Evolutionary conservation across 2,329 filamentous ascomycete species (phyloP), one percentile per base, ranked within the genome.

Genomic region (Paracoccidioides lutzii): DNA sequence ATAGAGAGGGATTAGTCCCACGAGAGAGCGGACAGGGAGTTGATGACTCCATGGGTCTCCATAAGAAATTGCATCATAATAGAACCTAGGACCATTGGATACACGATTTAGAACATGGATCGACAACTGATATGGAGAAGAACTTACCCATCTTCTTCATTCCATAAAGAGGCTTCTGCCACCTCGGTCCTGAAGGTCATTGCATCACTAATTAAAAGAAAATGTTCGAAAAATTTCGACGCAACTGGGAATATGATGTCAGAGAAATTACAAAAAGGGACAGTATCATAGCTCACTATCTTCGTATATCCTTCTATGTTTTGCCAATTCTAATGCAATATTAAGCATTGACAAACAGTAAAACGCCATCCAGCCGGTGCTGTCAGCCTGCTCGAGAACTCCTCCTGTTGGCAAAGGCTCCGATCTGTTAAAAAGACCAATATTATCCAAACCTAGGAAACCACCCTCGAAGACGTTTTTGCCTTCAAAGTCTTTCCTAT

Each of bases 331-430:
- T 10, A 97, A 80, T 12, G 90, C 85, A 66, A 97, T 97, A 73
- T 97, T 97, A 66, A 97, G 79, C 91, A 97, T 97, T 74, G 84
- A 90, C 59, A 97, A 75, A 66, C 87, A 95, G 76, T 95, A 97
- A 71, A 97, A 97, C 8, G 88, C 91, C 91, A 97, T 97, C 91
- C 91, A 97, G 37, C 91, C 91, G 8, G 91, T 97, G 69, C 90
- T 95, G 76, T 97, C 91, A 15, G 93, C 93, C 74, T 97, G 91
- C 71, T 97, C 91, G 7, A 97, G 81, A 2, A 90, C 85, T 72
- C 93, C 91, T 37, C 91, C 91, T 0, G 93, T 97, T 0, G 91
- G 91, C 42, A 97, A 75, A 32, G 93, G 90, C 69, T 97, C 91
- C 0, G 91, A 97, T 48, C 91, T 87, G 72, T 97, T 97, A 80